A percentile compares a stretch with the other conserved stretches of the same genome.
These are phyloP conservation scores for Monosporozyma solicola DNA, from an alignment of 805 yeast species.

Conservation along the genomic window DNA sequence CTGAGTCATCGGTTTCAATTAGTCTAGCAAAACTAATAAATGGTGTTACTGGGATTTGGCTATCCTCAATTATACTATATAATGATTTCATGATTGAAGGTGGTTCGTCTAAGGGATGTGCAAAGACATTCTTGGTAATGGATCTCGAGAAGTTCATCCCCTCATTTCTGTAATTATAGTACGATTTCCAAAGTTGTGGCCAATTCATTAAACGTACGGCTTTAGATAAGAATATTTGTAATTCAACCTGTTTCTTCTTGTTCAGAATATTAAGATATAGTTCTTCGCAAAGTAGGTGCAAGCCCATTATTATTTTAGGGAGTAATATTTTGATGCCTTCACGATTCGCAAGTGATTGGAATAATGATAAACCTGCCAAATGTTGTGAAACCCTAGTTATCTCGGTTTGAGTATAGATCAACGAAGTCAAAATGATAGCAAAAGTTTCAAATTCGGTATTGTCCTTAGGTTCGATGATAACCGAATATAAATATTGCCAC, in stretches of 20 bases:
- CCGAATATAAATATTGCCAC: slow-evolving; percentile 18
- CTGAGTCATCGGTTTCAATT: slow-evolving; percentile 42
- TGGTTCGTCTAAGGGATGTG: slow-evolving; percentile 29
- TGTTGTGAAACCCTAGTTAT: neutral
- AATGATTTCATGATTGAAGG: slow-evolving; percentile 36
- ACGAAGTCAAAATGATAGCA: neutral
- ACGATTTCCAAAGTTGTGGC: slow-evolving; percentile 55
- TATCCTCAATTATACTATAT: slow-evolving; percentile 26
- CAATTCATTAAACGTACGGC: slow-evolving; percentile 64
- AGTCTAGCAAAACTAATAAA: slow-evolving; percentile 60
- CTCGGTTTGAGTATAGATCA: neutral
- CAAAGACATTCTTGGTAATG: slow-evolving; percentile 6
- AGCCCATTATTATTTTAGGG: slow-evolving; percentile 54
- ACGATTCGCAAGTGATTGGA: slow-evolving; percentile 10
- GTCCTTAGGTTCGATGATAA: neutral
- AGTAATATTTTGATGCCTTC: slow-evolving; percentile 13
- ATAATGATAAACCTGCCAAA: slow-evolving; percentile 2
- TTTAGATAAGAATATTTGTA: slow-evolving; percentile 53
- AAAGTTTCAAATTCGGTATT: slow-evolving; percentile 5
- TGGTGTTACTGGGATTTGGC: slow-evolving; percentile 30
- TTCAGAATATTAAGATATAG: slow-evolving; percentile 46
- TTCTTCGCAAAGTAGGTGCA: slow-evolving; percentile 78
- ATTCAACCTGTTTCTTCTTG: slow-evolving; percentile 25
- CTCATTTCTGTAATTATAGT: slow-evolving; percentile 32
- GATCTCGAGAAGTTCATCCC: too few species aligned